A percentile compares a stretch with the other conserved stretches of the same genome.
These are phyloP conservation scores for Phyllosticta ampelicida DNA, from an alignment of 2,329 filamentous ascomycete species.

Conservation along the genomic window DNA sequence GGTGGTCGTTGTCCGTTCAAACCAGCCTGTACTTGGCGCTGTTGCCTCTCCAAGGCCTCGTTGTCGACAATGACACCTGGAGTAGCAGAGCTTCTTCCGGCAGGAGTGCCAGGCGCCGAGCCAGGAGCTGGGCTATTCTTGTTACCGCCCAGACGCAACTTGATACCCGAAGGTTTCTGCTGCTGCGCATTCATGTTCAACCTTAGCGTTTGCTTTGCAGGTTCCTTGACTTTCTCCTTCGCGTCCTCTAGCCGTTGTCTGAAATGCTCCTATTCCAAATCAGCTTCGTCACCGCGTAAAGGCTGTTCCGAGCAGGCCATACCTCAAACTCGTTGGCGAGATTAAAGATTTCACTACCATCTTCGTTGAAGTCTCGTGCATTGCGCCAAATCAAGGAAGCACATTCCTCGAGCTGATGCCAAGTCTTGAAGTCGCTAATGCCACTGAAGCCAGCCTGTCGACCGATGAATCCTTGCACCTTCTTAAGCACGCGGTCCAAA, in stretches of 20 bases:
- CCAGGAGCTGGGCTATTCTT: conserved; percentile 27
- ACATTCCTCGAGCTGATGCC: conserved; percentile 72
- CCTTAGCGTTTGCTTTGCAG: conserved; percentile 67
- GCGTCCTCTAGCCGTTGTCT: conserved; percentile 58
- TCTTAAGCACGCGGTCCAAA: conserved; percentile 65
- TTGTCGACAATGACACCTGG: conserved; percentile 43
- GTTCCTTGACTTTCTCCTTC: conserved; percentile 60
- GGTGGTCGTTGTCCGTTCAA: conserved; percentile 30
- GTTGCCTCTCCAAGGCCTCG: conserved; percentile 43
- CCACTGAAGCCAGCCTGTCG: conserved; percentile 47
- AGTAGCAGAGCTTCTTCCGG: conserved; percentile 30
- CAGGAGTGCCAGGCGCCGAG: conserved; percentile 28
- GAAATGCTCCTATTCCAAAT: conserved; percentile 50
- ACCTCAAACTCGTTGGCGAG: conserved; percentile 74
- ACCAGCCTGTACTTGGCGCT: conserved; percentile 40
- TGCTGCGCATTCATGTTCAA: conserved; percentile 48
- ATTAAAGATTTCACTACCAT: conserved; percentile 72
- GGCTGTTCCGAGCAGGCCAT: conserved; percentile 16
- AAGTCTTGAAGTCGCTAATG: conserved; percentile 64
- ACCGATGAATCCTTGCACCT: conserved; percentile 61
- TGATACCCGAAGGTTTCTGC: conserved; percentile 39
- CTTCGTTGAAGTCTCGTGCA: conserved; percentile 82
- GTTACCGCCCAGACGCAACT: conserved; percentile 52
- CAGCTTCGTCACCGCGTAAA: not conserved
- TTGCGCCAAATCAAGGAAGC: conserved; percentile 78